Evolutionary conservation across 495 filamentous ascomycete genomes (phyloP).

Genomic region (Xylaria venustula): DNA sequence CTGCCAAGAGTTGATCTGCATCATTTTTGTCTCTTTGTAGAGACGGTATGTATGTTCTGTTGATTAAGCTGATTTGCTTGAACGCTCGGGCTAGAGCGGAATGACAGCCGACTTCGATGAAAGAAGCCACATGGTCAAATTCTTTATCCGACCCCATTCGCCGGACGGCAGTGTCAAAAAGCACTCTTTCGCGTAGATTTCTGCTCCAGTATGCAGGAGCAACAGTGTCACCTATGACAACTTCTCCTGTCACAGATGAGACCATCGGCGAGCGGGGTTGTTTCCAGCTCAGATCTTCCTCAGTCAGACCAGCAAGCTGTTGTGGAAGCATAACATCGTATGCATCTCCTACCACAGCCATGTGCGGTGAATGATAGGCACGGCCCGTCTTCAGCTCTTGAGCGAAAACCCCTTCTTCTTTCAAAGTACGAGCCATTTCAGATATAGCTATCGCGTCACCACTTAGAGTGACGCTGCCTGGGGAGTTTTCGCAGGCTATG

Average conservation of each 20-base stretch:
- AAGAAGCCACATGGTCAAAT: background rate
- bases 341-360: conserved; percentile 30
- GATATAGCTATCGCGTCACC: conserved; percentile 37
- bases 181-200: conserved; percentile 45
- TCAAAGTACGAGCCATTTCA: conserved; percentile 23
- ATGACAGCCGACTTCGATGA: conserved; percentile 55
- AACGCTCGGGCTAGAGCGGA: conserved; percentile 47
- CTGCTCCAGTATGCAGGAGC: conserved; percentile 39
- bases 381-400: conserved; percentile 36
- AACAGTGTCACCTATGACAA: background rate
- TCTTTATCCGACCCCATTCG: conserved; percentile 5
- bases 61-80: conserved; percentile 34
- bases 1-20: conserved; percentile 26
- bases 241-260: conserved; percentile 33
- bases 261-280: conserved; percentile 15
- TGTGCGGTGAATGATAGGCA: conserved; percentile 53
- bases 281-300: conserved; percentile 15
- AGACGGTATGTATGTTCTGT: conserved; percentile 32
- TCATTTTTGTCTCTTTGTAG: conserved; percentile 36
- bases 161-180: conserved; percentile 37
- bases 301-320: conserved; percentile 5
- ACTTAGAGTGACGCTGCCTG: conserved; percentile 40
- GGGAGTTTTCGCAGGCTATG: conserved; percentile 45
- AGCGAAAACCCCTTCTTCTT: conserved; percentile 31
- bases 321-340: conserved; percentile 32